A percentile compares a stretch with the other conserved stretches of the same genome.
These are phyloP conservation scores for Erodium texanum DNA, from an alignment of 441 rosid genomes.

Conservation along the genomic window DNA sequence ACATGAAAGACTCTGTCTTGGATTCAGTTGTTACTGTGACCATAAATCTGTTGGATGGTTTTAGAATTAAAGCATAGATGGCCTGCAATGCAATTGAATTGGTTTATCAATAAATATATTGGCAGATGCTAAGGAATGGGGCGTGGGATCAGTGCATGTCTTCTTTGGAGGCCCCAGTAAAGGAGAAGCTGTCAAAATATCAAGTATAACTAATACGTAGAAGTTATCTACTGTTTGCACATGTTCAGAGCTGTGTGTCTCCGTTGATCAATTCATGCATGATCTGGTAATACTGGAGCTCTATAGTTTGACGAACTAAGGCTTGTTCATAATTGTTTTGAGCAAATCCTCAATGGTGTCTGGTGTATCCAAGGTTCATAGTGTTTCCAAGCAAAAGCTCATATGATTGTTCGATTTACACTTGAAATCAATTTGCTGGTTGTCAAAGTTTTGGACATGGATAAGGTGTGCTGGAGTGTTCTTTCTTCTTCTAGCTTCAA, in stretches of 20 bases:
- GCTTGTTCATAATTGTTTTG: slow-evolving; percentile 18
- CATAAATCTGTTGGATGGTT: too few relatives aligned
- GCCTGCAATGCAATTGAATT: background rate
- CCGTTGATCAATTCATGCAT: slow-evolving; percentile 20
- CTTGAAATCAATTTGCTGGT: too few relatives aligned
- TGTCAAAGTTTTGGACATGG: too few relatives aligned
- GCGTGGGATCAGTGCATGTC: slow-evolving; percentile 86
- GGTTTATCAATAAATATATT: background rate
- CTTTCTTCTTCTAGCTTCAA: too few relatives aligned
- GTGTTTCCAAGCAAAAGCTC: background rate
- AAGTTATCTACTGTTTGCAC: slow-evolving; percentile 10
- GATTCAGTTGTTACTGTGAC: too few relatives aligned
- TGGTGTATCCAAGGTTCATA: background rate
- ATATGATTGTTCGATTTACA: too few relatives aligned
- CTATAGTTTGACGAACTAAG: slow-evolving; percentile 17
- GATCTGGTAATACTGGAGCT: slow-evolving; percentile 18
- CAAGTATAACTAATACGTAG: slow-evolving; percentile 45
- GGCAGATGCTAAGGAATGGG: slow-evolving; percentile 79
- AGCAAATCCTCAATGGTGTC: slow-evolving; percentile 2
- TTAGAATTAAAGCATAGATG: too few relatives aligned
- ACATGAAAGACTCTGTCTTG: background rate
- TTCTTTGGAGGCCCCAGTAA: slow-evolving; percentile 75
- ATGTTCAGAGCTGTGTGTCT: slow-evolving; percentile 15
- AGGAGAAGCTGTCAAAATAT: slow-evolving; percentile 79
- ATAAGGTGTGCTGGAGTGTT: too few relatives aligned